Evolutionary conservation across 2,329 filamentous ascomycete genomes (phyloP).

Genomic region (Akanthomyces lecanii): DNA sequence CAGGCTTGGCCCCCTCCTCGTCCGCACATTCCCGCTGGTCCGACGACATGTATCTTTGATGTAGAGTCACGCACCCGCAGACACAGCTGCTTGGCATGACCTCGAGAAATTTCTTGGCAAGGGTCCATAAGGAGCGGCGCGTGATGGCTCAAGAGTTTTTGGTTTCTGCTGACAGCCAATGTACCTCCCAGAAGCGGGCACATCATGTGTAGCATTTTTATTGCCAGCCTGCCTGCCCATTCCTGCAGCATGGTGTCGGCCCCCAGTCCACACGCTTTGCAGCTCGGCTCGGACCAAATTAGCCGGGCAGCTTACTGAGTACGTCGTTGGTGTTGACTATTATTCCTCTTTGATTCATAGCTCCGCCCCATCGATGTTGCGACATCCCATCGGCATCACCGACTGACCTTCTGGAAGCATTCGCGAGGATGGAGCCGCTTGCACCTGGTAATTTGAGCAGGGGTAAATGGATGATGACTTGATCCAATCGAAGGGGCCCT

Average conservation of each 20-base stretch:
- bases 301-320: not conserved
- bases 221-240: not conserved
- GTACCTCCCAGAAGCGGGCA: not conserved
- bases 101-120: slow-evolving; percentile 2
- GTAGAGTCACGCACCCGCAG: not conserved
- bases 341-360: not conserved
- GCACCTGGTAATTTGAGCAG: not conserved
- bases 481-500: not conserved
- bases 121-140: not conserved
- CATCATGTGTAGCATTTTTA: slow-evolving; percentile 1
- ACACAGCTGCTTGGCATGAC: not conserved
- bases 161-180: not conserved
- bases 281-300: not conserved
- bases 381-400: slow-evolving; percentile 6
- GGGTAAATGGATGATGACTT: not conserved
- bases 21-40: not conserved
- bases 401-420: slow-evolving; percentile 13
- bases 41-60: not conserved
- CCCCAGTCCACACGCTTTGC: not conserved
- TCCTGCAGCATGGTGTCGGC: not conserved
- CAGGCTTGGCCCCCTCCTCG: not conserved
- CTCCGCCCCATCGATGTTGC: not conserved
- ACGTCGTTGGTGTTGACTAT: not conserved
- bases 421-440: not conserved
- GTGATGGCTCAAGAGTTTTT: not conserved